Evolutionary conservation across 805 yeast genomes (phyloP).

Genomic region (Lachancea meyersii): DNA sequence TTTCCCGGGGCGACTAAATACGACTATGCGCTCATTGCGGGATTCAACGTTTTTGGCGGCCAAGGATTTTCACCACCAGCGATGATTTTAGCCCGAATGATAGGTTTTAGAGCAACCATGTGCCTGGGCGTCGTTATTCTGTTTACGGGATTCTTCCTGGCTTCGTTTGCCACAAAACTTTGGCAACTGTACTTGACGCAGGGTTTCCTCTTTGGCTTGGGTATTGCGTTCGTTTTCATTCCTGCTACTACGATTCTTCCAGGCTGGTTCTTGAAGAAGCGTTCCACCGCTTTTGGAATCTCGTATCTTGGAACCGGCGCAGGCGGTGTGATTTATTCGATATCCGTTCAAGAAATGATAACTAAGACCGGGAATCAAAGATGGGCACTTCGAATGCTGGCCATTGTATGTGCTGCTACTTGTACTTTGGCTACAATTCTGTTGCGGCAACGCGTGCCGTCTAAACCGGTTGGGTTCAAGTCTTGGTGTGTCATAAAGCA

Average conservation of each 20-base stretch:
- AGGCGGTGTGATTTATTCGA: constrained; percentile 43
- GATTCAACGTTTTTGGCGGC: constrained; percentile 50
- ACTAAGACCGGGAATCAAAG: constrained; percentile 37
- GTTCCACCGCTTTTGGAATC: constrained; percentile 51
- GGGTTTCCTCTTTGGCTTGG: constrained; percentile 54
- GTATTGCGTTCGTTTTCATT: constrained; percentile 46
- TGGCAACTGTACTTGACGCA: constrained; percentile 69
- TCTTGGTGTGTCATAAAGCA: constrained; percentile 24
- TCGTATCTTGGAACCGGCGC: constrained; percentile 47
- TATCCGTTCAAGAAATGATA: constrained; percentile 39
- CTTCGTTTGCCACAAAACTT: constrained; percentile 49
- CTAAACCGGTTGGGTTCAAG: constrained; percentile 25
- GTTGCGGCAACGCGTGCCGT: constrained; percentile 41
- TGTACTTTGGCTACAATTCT: constrained; percentile 38
- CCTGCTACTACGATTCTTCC: constrained; percentile 59
- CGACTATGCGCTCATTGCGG: constrained; percentile 65
- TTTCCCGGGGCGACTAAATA: constrained; percentile 50
- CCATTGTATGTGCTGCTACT: constrained; percentile 35
- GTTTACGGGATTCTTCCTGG: constrained; percentile 51
- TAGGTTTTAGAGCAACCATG: constrained; percentile 47
- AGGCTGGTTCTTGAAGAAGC: constrained; percentile 60
- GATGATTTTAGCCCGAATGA: constrained; percentile 40
- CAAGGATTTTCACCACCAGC: constrained; percentile 57
- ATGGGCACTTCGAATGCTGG: constrained; percentile 44
- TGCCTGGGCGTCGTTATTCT: constrained; percentile 45